These are phyloP conservation scores for Raphanus raphanistrum DNA, from an alignment of 345 rosid species.

Conservation along the genomic window DNA sequence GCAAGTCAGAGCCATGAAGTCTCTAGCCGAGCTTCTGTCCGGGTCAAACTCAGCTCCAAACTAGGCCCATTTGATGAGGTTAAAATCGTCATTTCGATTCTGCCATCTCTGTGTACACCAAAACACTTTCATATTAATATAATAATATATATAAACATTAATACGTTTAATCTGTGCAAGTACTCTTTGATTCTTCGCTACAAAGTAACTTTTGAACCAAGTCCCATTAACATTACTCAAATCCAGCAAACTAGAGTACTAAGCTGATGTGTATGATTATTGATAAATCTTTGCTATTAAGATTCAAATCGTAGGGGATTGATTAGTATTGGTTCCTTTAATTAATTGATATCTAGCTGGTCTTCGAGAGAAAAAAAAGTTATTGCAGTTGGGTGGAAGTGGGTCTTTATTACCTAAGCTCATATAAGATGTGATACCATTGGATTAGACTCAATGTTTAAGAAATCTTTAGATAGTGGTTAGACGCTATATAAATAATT, in stretches of 20 bases:
- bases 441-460: not conserved
- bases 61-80: constrained; percentile 31
- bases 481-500: no score
- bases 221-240: not conserved
- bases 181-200: not conserved
- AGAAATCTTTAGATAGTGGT: no score
- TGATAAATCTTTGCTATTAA: not conserved
- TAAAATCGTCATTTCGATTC: constrained; percentile 15
- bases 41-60: constrained; percentile 34
- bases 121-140: constrained; percentile 8
- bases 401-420: constrained; percentile 3
- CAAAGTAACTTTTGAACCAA: constrained; percentile 1
- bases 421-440: not conserved
- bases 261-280: not conserved
- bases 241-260: not conserved
- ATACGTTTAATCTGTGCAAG: constrained; percentile 9
- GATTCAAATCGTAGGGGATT: not conserved
- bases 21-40: constrained; percentile 52
- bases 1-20: constrained; percentile 87
- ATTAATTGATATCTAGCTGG: not conserved
- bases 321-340: not conserved
- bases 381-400: constrained; percentile 16
- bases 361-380: not conserved
- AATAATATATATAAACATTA: not conserved
- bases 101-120: constrained; percentile 14